Percentiles rank a stretch among this genome's conserved stretches.
phyloP scores from a whole-genome alignment of 257 asterid genomes.

The Ballota nigra region DNA sequence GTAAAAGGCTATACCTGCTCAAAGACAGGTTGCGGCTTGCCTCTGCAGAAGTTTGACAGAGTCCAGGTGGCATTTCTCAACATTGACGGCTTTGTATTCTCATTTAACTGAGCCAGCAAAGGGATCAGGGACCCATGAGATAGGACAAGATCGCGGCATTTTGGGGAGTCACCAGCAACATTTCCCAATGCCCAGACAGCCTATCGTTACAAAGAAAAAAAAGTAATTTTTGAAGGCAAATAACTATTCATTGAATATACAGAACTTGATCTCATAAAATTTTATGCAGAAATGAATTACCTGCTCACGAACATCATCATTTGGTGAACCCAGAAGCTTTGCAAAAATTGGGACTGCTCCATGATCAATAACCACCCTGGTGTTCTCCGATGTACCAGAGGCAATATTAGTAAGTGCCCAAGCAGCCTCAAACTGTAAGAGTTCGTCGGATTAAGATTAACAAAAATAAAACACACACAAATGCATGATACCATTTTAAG shows the following conservation, averaged over 20 bases:
- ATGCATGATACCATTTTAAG: not conserved
- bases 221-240: not conserved
- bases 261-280: not conserved
- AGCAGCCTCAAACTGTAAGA: slow-evolving; percentile 84
- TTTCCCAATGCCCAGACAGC: slow-evolving; percentile 98
- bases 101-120: slow-evolving; percentile 77
- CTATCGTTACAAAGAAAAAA: slow-evolving; percentile 27
- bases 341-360: slow-evolving; percentile 86
- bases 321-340: slow-evolving; percentile 79
- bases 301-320: slow-evolving; percentile 98
- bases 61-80: slow-evolving; percentile 98
- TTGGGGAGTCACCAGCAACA: slow-evolving; percentile 93
- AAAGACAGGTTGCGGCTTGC: slow-evolving; percentile 94
- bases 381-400: slow-evolving; percentile 90
- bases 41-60: slow-evolving; percentile 89
- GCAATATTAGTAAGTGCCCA: slow-evolving; percentile 99
- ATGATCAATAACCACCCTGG: slow-evolving; percentile 85
- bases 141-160: slow-evolving; percentile 90
- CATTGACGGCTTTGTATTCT: slow-evolving; percentile 82
- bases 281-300: slow-evolving; percentile 27
- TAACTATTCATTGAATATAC: not conserved
- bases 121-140: slow-evolving; percentile 78
- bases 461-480: not conserved
- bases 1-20: slow-evolving; percentile 64
- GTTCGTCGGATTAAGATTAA: slow-evolving; percentile 3